Base-by-base conservation (phyloP, 2,329 filamentous ascomycete genomes). In the Capronia coronata region DNA sequence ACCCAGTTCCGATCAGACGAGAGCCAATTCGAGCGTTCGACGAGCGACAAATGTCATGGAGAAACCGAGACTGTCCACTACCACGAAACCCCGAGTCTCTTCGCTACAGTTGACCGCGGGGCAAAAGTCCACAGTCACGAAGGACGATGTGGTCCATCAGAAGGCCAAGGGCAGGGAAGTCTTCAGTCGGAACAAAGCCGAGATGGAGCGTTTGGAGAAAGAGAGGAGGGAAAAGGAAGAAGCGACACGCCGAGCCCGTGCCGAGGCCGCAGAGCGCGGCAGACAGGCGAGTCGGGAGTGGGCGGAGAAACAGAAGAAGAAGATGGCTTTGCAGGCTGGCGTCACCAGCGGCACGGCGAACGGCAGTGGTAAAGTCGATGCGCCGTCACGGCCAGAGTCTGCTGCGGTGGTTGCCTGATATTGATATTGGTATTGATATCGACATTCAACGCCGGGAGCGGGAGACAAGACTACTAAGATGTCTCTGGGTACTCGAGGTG, bases 191-290 rank as follows among this genome's bases (percentile, higher is more conserved):
- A 51, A 49, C 8, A 60, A 57, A 29, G 38, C 56, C 13, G 57
- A 62, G 37, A 52, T 58, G 32, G 54, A 61, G 30, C 54, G 61
- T 19, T 42, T 54, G 13, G 60, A 63, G 30, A 60, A 59, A n/a
- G 59, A 61, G 29, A 62, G 56, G 42, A 57, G 57, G 39, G 61
- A 64, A 43, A 66, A 64, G 43, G 64, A 65, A 54, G 63, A 64
- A 21, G 62, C 63, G 7, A 60, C 64, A 1, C 61, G 58, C 21
- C 62, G 62, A 49, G 65, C 65, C 5, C 57, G 65, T 18, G 61
- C 56, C n/a, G 64, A 66, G 46, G 65, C 65, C 23, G 65, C 65
- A 7, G 63, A 66, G 48, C 53, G 64, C 34, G 63, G 65, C 29
- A 52, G 65, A 52, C 50, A 60, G 23, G 64, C 64, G 9, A 66